Evolutionary conservation across 257 asterid genomes (phyloP).

Genomic region (Sherardia arvensis): DNA sequence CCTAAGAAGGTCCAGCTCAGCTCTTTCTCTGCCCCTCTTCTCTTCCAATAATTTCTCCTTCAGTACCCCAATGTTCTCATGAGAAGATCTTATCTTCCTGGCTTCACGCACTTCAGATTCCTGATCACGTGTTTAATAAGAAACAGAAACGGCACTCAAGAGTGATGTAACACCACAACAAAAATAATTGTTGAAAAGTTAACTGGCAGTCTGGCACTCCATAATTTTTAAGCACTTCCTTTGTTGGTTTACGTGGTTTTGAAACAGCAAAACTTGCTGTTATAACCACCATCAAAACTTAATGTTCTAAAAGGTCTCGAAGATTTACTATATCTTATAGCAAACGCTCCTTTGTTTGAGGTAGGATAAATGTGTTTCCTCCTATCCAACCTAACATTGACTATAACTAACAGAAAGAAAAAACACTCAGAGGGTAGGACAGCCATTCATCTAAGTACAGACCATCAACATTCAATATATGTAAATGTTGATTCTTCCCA

Average conservation of each 20-base stretch:
- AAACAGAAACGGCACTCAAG: slow-evolving; percentile 3
- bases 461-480: not conserved
- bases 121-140: slow-evolving; percentile 33
- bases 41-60: slow-evolving; percentile 87
- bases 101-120: slow-evolving; percentile 92
- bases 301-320: not conserved
- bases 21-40: slow-evolving; percentile 69
- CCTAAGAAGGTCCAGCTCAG: slow-evolving; percentile 69
- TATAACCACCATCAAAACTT: not conserved
- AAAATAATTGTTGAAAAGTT: not conserved
- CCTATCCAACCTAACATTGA: not conserved
- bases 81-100: slow-evolving; percentile 70
- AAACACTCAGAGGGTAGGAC: not conserved
- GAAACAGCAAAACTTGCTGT: not conserved
- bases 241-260: not conserved
- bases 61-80: slow-evolving; percentile 54
- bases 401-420: not conserved
- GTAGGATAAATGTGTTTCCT: not conserved
- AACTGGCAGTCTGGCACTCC: not conserved
- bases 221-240: not conserved
- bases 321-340: not conserved
- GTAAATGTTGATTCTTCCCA: not conserved
- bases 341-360: not conserved
- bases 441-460: not conserved
- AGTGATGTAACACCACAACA: not conserved